Evolutionary conservation across 2,329 filamentous ascomycete genomes (phyloP).

Genomic region (Cadophora sp.): DNA sequence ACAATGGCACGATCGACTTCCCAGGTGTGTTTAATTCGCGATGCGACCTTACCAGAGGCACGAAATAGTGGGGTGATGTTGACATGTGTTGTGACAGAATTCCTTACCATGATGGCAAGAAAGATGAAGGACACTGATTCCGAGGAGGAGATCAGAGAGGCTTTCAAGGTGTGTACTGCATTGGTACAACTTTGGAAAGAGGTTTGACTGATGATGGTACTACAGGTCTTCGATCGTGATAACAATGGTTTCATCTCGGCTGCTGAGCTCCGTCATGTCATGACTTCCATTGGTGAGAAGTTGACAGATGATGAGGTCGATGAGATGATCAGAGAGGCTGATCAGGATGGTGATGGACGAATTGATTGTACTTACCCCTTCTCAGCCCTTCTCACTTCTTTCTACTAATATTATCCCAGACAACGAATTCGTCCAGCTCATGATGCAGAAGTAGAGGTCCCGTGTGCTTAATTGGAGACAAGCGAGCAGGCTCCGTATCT

Average conservation of each 20-base stretch:
- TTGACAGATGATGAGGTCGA: slow-evolving; percentile 90
- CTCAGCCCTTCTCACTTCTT: slow-evolving; percentile 37
- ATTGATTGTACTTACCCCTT: slow-evolving; percentile 74
- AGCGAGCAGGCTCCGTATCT: slow-evolving; percentile 31
- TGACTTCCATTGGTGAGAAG: slow-evolving; percentile 92
- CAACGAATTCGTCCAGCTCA: slow-evolving; percentile 92
- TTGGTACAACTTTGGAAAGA: neutral
- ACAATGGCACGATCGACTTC: slow-evolving; percentile 92
- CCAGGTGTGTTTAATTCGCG: slow-evolving; percentile 68
- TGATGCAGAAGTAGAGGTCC: slow-evolving; percentile 84
- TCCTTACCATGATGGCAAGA: slow-evolving; percentile 91
- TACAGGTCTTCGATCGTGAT: slow-evolving; percentile 82
- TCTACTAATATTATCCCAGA: slow-evolving; percentile 55
- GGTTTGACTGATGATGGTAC: slow-evolving; percentile 24
- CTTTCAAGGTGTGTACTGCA: slow-evolving; percentile 71
- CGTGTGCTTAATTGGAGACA: slow-evolving; percentile 23
- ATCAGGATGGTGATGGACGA: slow-evolving; percentile 87
- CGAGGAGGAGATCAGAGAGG: slow-evolving; percentile 88
- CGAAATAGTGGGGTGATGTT: slow-evolving; percentile 36
- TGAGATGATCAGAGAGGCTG: slow-evolving; percentile 91
- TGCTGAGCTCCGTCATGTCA: slow-evolving; percentile 86
- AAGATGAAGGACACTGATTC: slow-evolving; percentile 96
- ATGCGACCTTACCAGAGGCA: neutral
- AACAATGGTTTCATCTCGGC: slow-evolving; percentile 94
- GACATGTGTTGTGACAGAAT: slow-evolving; percentile 62